These are phyloP conservation scores for Aquanectria penicillioides DNA, from an alignment of 2,329 filamentous ascomycete species.

Conservation along the genomic window DNA sequence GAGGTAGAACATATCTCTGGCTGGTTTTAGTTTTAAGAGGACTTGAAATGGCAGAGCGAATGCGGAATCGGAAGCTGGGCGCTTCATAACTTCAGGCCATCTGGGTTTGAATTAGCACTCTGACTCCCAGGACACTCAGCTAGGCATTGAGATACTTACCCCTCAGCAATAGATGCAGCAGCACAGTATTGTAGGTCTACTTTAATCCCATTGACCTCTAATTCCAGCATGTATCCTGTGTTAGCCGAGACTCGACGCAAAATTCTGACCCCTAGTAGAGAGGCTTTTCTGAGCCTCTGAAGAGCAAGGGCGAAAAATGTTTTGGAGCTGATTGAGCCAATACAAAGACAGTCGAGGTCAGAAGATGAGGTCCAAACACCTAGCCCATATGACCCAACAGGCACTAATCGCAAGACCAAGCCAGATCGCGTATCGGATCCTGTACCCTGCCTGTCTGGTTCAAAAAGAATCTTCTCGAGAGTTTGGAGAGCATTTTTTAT, in stretches of 20 bases:
- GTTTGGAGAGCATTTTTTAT: slow-evolving; percentile 57
- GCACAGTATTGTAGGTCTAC: slow-evolving; percentile 75
- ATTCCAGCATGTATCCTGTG: slow-evolving; percentile 71
- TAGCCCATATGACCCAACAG: slow-evolving; percentile 74
- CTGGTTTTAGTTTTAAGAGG: slow-evolving; percentile 71
- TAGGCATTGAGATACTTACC: slow-evolving; percentile 39
- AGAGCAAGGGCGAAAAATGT: slow-evolving; percentile 70
- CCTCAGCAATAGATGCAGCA: slow-evolving; percentile 63
- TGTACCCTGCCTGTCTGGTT: slow-evolving; percentile 36
- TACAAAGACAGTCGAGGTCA: slow-evolving; percentile 73
- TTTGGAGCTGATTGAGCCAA: slow-evolving; percentile 68
- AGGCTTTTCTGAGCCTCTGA: slow-evolving; percentile 62
- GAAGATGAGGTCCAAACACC: slow-evolving; percentile 69
- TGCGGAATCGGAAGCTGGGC: slow-evolving; percentile 61
- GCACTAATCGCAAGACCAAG: slow-evolving; percentile 59
- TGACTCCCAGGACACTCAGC: background rate
- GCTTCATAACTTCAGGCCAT: slow-evolving; percentile 58
- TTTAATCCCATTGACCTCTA: slow-evolving; percentile 66
- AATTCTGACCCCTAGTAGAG: slow-evolving; percentile 56
- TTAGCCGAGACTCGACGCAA: slow-evolving; percentile 67
- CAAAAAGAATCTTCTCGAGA: slow-evolving; percentile 54
- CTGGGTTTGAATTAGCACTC: slow-evolving; percentile 31
- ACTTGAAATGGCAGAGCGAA: slow-evolving; percentile 66
- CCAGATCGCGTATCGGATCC: slow-evolving; percentile 29
- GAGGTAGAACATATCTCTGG: slow-evolving; percentile 70